Evolutionary conservation across 768 basidiomycete species (phyloP).

Genomic region (Tricholoma hemisulphureum): DNA sequence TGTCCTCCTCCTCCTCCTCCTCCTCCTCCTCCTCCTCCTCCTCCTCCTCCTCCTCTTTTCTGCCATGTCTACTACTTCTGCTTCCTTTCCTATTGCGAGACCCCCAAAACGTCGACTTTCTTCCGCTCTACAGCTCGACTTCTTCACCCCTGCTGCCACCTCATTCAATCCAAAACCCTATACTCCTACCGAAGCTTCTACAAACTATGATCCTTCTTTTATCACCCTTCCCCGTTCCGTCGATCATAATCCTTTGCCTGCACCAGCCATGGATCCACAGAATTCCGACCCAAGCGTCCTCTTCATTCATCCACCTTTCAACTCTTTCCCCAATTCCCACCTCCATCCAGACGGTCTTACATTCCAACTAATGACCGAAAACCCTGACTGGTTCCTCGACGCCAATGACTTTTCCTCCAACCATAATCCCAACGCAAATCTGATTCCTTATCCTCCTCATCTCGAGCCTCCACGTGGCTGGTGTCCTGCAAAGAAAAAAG

Average conservation of each 20-base stretch:
- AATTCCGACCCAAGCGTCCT: slow-evolving; percentile 61
- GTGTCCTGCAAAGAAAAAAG: slow-evolving; percentile 85
- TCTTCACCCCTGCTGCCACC: slow-evolving; percentile 61
- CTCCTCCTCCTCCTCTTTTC: slow-evolving; percentile 19
- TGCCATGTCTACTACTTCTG: too few relatives aligned
- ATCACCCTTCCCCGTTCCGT: slow-evolving; percentile 34
- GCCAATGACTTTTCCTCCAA: slow-evolving; percentile 59
- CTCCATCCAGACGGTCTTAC: slow-evolving; percentile 64
- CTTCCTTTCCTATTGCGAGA: slow-evolving; percentile 25
- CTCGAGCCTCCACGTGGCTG: slow-evolving; percentile 84
- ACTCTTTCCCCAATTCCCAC: slow-evolving; percentile 60
- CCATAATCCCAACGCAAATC: slow-evolving; percentile 44
- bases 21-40: background rate
- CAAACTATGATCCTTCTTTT: slow-evolving; percentile 23
- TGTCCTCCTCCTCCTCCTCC: background rate
- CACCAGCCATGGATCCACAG: slow-evolving; percentile 65
- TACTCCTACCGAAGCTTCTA: slow-evolving; percentile 36
- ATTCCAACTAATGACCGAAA: slow-evolving; percentile 69
- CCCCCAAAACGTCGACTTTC: slow-evolving; percentile 50
- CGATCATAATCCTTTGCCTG: slow-evolving; percentile 44
- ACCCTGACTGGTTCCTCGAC: slow-evolving; percentile 80
- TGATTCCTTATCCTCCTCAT: slow-evolving; percentile 70
- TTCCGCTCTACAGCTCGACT: slow-evolving; percentile 52
- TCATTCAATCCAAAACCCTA: slow-evolving; percentile 70
- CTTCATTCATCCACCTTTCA: slow-evolving; percentile 77